These are phyloP conservation scores for Fragaria nilgerrensis DNA, from an alignment of 306 rosid genomes.

Conservation along the genomic window DNA sequence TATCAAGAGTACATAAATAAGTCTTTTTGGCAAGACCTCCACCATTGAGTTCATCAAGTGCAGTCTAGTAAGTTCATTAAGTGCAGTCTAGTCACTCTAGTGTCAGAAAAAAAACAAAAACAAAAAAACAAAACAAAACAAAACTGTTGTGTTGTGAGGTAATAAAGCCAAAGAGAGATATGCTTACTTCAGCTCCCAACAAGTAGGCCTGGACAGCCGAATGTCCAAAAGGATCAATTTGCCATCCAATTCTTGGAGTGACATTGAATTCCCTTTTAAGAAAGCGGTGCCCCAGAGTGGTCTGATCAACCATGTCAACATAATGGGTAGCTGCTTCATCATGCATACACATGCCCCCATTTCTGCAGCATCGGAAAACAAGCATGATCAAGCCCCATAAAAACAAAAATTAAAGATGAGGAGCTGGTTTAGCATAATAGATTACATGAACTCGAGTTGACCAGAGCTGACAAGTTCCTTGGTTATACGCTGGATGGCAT, in stretches of 20 bases:
- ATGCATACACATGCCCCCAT: slow-evolving; percentile 97
- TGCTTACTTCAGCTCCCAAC: slow-evolving; percentile 52
- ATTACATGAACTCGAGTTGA: slow-evolving; percentile 86
- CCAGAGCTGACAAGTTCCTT: slow-evolving; percentile 73
- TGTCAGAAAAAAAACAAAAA: neutral
- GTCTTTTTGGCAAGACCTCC: neutral
- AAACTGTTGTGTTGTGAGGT: slow-evolving; percentile 8
- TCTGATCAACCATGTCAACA: slow-evolving; percentile 68
- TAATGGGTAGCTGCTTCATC: slow-evolving; percentile 89
- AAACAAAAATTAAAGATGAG: neutral
- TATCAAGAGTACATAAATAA: neutral
- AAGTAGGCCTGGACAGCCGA: slow-evolving; percentile 62
- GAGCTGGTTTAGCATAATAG: neutral
- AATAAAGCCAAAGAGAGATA: neutral
- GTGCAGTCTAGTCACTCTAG: neutral
- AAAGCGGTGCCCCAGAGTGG: slow-evolving; percentile 42
- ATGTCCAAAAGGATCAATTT: slow-evolving; percentile 63
- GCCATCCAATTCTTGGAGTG: slow-evolving; percentile 62
- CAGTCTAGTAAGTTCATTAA: too few relatives aligned
- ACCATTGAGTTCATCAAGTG: neutral
- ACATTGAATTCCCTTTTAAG: slow-evolving; percentile 36
- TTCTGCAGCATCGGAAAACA: slow-evolving; percentile 44
- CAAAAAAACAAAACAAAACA: neutral
- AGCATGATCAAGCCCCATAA: neutral
- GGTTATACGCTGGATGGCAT: slow-evolving; percentile 42